Evolutionary conservation across 331 rosid species (phyloP), one percentile per base, ranked within the genome.

Genomic region (Phaseolus coccineus): DNA sequence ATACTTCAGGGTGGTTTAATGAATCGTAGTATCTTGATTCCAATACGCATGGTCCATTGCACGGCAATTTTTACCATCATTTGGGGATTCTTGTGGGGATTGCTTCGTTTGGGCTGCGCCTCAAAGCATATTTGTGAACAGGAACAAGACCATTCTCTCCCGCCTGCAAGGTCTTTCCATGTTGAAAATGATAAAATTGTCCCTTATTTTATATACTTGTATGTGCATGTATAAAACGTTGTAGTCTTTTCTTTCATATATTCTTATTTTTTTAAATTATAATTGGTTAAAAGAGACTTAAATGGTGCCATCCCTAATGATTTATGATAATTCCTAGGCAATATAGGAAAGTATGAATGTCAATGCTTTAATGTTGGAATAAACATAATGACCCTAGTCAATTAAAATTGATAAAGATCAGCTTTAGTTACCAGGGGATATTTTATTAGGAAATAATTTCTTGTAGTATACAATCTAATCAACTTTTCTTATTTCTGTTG

Each of bases 401-500:
- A 77, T 19, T 25, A 64, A 77, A 66, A 37, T 39, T 56, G 24
- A 55, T 11, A 46, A 9, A 44, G 25, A 77, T 62, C 56, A 47
- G 67, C 80, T 33, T 33, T 6, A 31, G 67, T 76, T 14, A 28
- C 28, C 3, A 40, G 73, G 65, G 71, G 51, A 47, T 79, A 62
- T 57, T 44, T 52, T 71, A 24, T 47, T 2, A 64, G 55, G 67
- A 19, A 44, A 57, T 27, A 35, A 19, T 71, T 53, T 37, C 56
- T 12, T 64, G 37, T 11, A 40, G 64, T 47, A 30, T 24, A 42
- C 28, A 24, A 39, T 57, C 70, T 74, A 57, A 59, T 51, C 22
- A 46, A 6, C 66, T 25, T 61, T 73, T 65, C 58, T 31, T 67
- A 35, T 62, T 69, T 62, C 46, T 79, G 77, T 39, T 39, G 51